Percentiles rank a stretch among this genome's conserved stretches.
Conservation (phyloP, 108 stramenopile genomes). For the Schizochytrium sp. region DNA sequence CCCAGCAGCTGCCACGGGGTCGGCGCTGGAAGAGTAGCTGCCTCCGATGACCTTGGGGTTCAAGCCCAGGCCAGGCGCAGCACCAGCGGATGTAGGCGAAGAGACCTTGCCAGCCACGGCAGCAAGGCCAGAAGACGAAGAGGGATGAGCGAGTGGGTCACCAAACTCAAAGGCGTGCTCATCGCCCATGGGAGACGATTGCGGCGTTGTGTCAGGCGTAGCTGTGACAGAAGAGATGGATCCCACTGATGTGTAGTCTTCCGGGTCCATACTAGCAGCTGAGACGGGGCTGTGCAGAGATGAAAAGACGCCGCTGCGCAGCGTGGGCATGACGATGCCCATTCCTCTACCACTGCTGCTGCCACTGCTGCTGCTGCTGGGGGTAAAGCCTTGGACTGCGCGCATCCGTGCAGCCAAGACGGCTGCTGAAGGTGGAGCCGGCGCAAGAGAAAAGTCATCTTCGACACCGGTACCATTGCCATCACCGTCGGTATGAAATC, state of each 20-base stretch:
- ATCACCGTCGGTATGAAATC: too few relatives aligned
- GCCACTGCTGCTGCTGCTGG: neutral
- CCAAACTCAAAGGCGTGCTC: neutral
- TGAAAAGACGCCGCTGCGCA: neutral
- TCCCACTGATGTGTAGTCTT: neutral
- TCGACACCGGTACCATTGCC: too few relatives aligned
- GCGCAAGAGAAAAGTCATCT: too few relatives aligned
- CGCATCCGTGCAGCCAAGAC: too few relatives aligned
- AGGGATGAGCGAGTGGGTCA: neutral
- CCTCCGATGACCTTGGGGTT: too few relatives aligned
- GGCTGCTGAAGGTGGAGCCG: too few relatives aligned
- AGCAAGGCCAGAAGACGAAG: too few relatives aligned
- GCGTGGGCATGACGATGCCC: neutral
- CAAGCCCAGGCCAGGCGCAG: too few relatives aligned
- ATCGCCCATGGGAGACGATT: neutral
- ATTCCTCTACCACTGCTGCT: neutral
- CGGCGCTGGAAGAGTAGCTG: too few relatives aligned
- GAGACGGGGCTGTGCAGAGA: neutral
- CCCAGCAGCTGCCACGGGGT: neutral
- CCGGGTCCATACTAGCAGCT: neutral
- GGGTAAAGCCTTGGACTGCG: too few relatives aligned
- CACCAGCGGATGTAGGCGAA: too few relatives aligned
- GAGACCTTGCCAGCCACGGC: neutral
- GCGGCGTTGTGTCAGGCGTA: neutral
- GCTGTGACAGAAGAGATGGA: neutral